phyloP scores from a whole-genome alignment of 225 moss, liverwort and hornwort genomes.

The Thuidium tamariscinum region DNA sequence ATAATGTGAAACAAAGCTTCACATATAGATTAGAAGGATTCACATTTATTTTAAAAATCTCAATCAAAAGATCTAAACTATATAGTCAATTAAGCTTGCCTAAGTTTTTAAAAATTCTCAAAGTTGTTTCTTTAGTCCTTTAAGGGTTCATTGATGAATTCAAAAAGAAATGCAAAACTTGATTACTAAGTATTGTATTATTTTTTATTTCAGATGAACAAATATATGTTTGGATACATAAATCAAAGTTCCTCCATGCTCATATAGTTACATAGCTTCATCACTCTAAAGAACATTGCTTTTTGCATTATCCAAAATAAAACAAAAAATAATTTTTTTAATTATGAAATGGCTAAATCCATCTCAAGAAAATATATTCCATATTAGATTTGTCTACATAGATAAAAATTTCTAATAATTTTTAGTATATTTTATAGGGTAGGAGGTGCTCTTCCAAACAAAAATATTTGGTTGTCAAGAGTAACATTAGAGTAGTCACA shows the following conservation, averaged over 20 bases:
- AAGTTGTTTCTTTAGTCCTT: not conserved
- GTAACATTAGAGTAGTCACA: too few species aligned
- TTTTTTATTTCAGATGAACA: not conserved
- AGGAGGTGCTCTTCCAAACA: too few species aligned
- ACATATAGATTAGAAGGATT: not conserved
- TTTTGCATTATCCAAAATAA: not conserved
- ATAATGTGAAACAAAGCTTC: not conserved
- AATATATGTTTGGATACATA: not conserved
- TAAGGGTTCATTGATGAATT: not conserved
- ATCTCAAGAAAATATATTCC: too few species aligned
- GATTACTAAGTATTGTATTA: rapidly evolving
- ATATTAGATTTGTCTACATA: too few species aligned
- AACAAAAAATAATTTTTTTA: too few species aligned
- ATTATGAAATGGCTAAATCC: too few species aligned
- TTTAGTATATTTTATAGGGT: too few species aligned
- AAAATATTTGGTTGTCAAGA: too few species aligned
- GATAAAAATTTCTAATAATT: too few species aligned
- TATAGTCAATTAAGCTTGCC: rapidly evolving
- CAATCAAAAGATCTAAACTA: not conserved
- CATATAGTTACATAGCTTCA: not conserved
- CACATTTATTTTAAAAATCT: rapidly evolving
- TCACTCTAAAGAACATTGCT: rapidly evolving
- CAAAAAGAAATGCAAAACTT: not conserved
- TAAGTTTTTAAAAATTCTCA: rapidly evolving
- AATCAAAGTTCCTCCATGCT: not conserved